These are phyloP conservation scores for Solanum chilense DNA, from an alignment of 257 asterid genomes.

Conservation along the genomic window DNA sequence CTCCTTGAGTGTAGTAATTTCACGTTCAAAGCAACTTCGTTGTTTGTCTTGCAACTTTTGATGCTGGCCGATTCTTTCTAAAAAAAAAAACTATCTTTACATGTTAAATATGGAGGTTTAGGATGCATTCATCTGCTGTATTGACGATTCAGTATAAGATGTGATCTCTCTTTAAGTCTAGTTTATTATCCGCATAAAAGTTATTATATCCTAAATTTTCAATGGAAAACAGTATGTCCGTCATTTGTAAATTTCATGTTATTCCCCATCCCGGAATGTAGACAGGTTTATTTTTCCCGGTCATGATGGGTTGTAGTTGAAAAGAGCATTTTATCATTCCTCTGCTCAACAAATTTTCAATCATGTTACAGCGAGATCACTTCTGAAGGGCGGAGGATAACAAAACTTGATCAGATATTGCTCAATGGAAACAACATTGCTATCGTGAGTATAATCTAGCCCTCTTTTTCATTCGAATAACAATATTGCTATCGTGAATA, in stretches of 20 bases:
- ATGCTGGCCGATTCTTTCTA: not conserved
- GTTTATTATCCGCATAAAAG: not conserved
- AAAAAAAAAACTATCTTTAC: not conserved
- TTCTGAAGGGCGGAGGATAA: conserved; percentile 82
- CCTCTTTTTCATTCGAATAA: conserved; percentile 4
- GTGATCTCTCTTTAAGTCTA: not conserved
- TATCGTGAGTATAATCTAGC: conserved; percentile 41
- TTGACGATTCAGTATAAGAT: not conserved
- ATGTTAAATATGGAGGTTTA: not conserved
- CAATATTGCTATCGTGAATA: conserved; percentile 70
- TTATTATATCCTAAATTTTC: not conserved
- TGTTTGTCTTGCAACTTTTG: not conserved
- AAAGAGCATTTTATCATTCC: not conserved
- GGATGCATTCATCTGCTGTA: not conserved
- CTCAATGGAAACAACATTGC: conserved; percentile 96
- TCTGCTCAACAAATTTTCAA: not conserved
- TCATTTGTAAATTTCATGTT: not conserved
- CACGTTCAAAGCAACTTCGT: not conserved
- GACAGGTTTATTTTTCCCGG: not conserved
- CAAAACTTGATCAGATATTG: conserved; percentile 84
- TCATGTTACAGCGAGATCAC: conserved; percentile 66
- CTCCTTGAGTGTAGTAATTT: not conserved
- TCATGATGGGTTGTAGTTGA: not conserved
- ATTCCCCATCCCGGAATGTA: not conserved
- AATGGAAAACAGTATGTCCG: not conserved